Percentiles rank a stretch among this genome's conserved stretches.
phyloP scores from a whole-genome alignment of 2,329 filamentous ascomycete genomes.

The Fusarium algeriense region DNA sequence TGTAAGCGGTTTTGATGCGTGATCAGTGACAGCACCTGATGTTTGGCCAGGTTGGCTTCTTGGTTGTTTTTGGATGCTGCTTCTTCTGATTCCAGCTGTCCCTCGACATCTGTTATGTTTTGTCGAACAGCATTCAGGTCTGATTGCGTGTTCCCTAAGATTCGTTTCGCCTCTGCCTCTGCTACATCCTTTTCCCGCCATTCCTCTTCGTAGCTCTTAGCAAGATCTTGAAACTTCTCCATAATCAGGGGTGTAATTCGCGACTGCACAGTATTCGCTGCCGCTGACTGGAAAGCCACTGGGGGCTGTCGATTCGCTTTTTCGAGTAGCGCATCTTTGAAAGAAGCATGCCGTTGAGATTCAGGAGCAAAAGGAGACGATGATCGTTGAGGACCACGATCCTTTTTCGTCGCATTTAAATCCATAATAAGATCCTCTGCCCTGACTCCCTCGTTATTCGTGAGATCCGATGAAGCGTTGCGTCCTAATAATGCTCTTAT shows the following conservation, averaged over 20 bases:
- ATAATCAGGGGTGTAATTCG: constrained; percentile 77
- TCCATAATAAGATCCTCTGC: constrained; percentile 87
- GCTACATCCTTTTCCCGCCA: constrained; percentile 78
- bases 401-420: constrained; percentile 76
- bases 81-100: constrained; percentile 67
- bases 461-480: constrained; percentile 84
- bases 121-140: constrained; percentile 73
- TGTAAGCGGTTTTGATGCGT: constrained; percentile 66
- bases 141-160: constrained; percentile 74
- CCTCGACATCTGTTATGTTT: constrained; percentile 69
- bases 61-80: constrained; percentile 62
- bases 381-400: constrained; percentile 77
- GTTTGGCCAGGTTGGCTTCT: constrained; percentile 64
- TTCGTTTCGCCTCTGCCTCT: constrained; percentile 74
- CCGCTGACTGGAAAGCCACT: constrained; percentile 68
- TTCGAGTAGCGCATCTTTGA: constrained; percentile 63
- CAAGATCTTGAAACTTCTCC: constrained; percentile 78
- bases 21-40: constrained; percentile 63
- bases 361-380: constrained; percentile 78
- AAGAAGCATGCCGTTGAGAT: constrained; percentile 67
- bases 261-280: constrained; percentile 76
- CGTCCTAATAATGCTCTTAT: constrained; percentile 83
- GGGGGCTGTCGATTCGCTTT: constrained; percentile 57
- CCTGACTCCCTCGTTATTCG: constrained; percentile 83
- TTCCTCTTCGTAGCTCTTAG: constrained; percentile 79